phyloP scores from a whole-genome alignment of 129 eudicot genomes.

The Helichrysum umbraculigerum region DNA sequence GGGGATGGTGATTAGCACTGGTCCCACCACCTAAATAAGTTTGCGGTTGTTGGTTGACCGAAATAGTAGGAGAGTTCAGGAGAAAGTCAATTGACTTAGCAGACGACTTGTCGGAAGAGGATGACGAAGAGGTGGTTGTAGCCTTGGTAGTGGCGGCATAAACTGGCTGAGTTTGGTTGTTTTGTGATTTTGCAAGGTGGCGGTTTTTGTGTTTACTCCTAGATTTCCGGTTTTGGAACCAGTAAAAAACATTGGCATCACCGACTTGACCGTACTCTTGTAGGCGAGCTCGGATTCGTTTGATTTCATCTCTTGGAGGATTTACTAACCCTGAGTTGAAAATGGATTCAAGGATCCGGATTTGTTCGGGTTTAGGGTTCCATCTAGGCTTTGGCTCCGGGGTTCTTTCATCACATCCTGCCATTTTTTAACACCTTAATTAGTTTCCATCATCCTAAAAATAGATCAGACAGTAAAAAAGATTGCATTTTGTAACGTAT shows the following conservation, averaged over 20 bases:
- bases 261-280: conserved; percentile 97
- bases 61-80: conserved; percentile 67
- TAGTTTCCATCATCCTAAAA: conserved; percentile 7
- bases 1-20: not conserved
- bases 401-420: conserved; percentile 80
- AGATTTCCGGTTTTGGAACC: conserved; percentile 98
- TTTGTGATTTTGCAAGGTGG: conserved; percentile 44
- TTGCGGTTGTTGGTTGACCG: conserved; percentile 55
- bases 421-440: conserved; percentile 18
- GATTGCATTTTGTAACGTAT: conserved; percentile 33
- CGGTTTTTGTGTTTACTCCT: conserved; percentile 89
- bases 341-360: conserved; percentile 86
- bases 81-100: conserved; percentile 45
- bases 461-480: no score
- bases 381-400: conserved; percentile 99
- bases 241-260: conserved; percentile 97
- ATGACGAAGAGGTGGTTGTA: conserved; percentile 42
- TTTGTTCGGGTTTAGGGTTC: conserved; percentile 98
- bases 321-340: conserved; percentile 97
- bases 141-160: conserved; percentile 15
- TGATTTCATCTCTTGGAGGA: conserved; percentile 93
- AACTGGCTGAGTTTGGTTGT: conserved; percentile 35
- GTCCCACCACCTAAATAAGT: conserved; percentile 29
- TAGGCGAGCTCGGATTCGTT: conserved; percentile 76
- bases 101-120: conserved; percentile 70